These are phyloP conservation scores for Cardamine resedifolia DNA, from an alignment of 345 rosid species.

Conservation along the genomic window DNA sequence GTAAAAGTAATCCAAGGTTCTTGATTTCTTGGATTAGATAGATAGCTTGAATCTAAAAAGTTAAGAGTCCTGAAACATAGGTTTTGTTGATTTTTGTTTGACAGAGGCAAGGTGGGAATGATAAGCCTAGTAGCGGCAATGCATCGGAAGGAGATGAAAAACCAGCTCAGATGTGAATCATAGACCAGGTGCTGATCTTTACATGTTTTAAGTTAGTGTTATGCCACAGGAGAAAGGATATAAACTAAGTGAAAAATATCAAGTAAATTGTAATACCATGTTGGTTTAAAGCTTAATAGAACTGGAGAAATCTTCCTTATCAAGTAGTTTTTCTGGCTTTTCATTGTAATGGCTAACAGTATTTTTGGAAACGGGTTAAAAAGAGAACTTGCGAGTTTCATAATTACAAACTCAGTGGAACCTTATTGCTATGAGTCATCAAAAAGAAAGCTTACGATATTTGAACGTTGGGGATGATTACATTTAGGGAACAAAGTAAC, in stretches of 20 bases:
- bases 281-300: constrained; percentile 5
- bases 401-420: too few species aligned
- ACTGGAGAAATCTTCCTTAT: not conserved
- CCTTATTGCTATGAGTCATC: too few species aligned
- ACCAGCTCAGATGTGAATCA: not conserved
- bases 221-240: not conserved
- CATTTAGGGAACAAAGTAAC: too few species aligned
- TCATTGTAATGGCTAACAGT: not conserved
- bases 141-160: constrained; percentile 9
- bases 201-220: not conserved
- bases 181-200: constrained; percentile 9
- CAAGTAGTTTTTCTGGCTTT: not conserved
- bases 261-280: constrained; percentile 4
- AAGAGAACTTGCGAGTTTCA: too few species aligned
- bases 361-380: not conserved
- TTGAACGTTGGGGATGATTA: too few species aligned
- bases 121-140: constrained; percentile 37
- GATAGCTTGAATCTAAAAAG: not conserved
- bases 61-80: constrained; percentile 14
- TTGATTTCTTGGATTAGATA: constrained; percentile 10
- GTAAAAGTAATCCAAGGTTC: constrained; percentile 2
- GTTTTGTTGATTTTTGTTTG: constrained; percentile 14
- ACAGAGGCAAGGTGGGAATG: constrained; percentile 41
- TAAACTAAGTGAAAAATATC: not conserved
- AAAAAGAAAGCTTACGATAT: too few species aligned